These are phyloP conservation scores for Cyclocybe cylindracea DNA, from an alignment of 768 basidiomycete genomes.

Conservation along the genomic window DNA sequence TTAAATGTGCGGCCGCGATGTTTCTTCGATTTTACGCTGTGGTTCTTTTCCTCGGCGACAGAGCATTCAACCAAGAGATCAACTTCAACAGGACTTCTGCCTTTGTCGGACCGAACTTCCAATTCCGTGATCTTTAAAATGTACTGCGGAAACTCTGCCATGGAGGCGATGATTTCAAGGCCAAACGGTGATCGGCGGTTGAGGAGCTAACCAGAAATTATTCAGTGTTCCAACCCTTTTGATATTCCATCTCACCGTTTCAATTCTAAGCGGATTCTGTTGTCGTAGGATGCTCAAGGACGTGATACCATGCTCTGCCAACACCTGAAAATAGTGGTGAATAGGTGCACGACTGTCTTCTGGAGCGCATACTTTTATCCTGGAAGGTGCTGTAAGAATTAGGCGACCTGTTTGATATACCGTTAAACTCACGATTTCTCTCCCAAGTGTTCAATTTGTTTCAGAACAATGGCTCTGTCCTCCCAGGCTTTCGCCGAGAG, in stretches of 20 bases:
- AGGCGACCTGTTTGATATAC: not conserved
- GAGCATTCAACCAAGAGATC: constrained; percentile 62
- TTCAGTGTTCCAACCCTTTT: not conserved
- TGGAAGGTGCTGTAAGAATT: constrained; percentile 10
- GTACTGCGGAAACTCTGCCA: constrained; percentile 69
- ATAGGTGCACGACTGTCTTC: not conserved
- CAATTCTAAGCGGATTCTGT: constrained; percentile 62
- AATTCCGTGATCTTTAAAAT: constrained; percentile 51
- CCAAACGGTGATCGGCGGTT: constrained; percentile 80
- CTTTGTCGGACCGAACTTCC: constrained; percentile 41
- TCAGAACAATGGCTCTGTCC: constrained; percentile 77
- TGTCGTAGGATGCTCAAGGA: constrained; percentile 57
- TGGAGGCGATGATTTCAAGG: constrained; percentile 59
- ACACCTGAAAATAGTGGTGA: constrained; percentile 43
- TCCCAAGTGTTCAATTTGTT: constrained; percentile 89
- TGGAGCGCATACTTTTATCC: constrained; percentile 20
- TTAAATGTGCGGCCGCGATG: constrained; percentile 38
- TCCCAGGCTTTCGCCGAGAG: constrained; percentile 91
- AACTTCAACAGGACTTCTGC: constrained; percentile 54
- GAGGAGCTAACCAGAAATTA: constrained; percentile 49
- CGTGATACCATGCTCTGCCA: constrained; percentile 73
- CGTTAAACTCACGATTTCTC: constrained; percentile 75
- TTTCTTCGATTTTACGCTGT: constrained; percentile 41
- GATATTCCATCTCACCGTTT: constrained; percentile 45
- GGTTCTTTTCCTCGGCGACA: constrained; percentile 32